Conservation (phyloP, 352 stramenopile genomes). For the Phytophthora litchii region DNA sequence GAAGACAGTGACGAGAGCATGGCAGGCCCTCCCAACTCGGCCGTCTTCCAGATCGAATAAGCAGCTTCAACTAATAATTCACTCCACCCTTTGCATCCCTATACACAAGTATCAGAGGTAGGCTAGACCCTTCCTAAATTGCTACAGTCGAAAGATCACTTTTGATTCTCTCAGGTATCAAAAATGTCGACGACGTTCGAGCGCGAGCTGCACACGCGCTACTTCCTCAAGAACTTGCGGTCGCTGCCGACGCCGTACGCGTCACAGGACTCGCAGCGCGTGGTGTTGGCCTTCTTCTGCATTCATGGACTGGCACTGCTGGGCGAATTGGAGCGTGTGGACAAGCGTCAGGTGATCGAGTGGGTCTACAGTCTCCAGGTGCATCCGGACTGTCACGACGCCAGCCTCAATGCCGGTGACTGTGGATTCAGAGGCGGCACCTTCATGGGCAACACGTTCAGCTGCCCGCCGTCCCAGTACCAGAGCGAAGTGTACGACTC, state of each 20-base stretch:
- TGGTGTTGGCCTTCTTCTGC: conserved; percentile 88
- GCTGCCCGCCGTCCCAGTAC: conserved; percentile 52
- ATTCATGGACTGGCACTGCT: conserved; percentile 84
- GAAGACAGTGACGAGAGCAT: conserved; percentile 63
- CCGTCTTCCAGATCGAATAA: conserved; percentile 90
- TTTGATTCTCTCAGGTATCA: conserved; percentile 6
- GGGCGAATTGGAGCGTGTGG: conserved; percentile 71
- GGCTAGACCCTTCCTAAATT: conserved; percentile 1
- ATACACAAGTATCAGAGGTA: neutral
- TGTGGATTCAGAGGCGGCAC: conserved; percentile 77
- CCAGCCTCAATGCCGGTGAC: conserved; percentile 68
- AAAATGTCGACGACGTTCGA: conserved; percentile 49
- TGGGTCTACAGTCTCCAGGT: conserved; percentile 89
- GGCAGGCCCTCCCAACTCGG: conserved; percentile 49
- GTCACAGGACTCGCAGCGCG: conserved; percentile 80
- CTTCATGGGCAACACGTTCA: conserved; percentile 71
- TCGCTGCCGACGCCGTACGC: conserved; percentile 74
- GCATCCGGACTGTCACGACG: conserved; percentile 65
- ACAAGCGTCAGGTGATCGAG: conserved; percentile 77
- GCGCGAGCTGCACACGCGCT: conserved; percentile 75
- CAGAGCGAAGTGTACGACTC: conserved; percentile 80
- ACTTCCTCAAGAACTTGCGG: conserved; percentile 84
- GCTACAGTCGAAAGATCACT: conserved; percentile 19
- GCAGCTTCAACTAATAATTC: conserved; percentile 37
- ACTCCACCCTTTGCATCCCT: conserved; percentile 26